Evolutionary conservation across 176 grass and related monocot species (phyloP), one percentile per base, ranked within the genome.

Genomic region (Bolboschoenus planiculmis): DNA sequence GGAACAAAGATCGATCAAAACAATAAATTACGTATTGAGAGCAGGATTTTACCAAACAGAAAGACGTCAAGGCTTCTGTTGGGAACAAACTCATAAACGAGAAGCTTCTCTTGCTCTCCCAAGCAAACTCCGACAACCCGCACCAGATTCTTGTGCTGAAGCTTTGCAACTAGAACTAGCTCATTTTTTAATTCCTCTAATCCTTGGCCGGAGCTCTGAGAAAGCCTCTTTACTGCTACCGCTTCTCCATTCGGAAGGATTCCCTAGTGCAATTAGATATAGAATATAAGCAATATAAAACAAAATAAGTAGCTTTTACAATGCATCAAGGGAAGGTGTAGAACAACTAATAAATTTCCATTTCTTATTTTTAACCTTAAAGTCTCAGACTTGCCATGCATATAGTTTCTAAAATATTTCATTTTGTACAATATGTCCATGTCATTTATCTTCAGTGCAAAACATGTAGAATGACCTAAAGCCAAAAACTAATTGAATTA

Each of bases 141-240:
- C 15, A 85, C 88, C 11, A 86, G 65, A 15, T 92, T 93, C 37
- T 83, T 73, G 66, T 93, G 88, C 23, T 82, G 50, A 8, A 93
- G 88, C 40, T 93, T 93, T 57, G 80, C 83, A 27, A 87, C 88
- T 70, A 93, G 61, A 14, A 84, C 1, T 26, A 90, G 61, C 85
- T 93, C 85, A 30, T 87, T 93, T 50, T 24, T 84, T 58, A 88
- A 24, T 47, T 93, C 43, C 11, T 56, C 60, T 20, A 80, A 36
- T 56, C 85, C 77, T 81, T 86, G 78, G 7, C 44, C 0, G 2
- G 78, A 81, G 14, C 60, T 44, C 24, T 71, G 42, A 10, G 46
- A 80, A 23, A 86, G 78, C 34, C 61, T 81, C 78, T 86, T 86
- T 27, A 86, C 78, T 21, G 85, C 85, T 33, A 86, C 64, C 80